phyloP scores from a whole-genome alignment of 768 basidiomycete species.

The Melanogaster broomeanus region DNA sequence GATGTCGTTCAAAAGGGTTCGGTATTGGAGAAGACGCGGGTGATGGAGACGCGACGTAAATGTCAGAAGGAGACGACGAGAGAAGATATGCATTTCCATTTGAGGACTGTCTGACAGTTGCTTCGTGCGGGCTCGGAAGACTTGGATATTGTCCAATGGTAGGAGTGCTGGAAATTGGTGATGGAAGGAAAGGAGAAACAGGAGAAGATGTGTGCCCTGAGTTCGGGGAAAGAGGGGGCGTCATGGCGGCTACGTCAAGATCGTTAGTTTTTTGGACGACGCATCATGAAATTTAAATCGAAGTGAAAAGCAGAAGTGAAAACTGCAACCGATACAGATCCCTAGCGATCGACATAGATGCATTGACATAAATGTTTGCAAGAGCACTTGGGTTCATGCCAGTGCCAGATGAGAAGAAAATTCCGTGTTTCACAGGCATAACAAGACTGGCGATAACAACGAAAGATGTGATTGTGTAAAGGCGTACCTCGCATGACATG shows the following conservation, averaged over 20 bases:
- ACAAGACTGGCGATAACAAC: not conserved
- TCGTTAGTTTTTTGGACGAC: not conserved
- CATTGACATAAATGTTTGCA: not conserved
- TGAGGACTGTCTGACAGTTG: constrained; percentile 5
- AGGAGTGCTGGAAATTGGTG: constrained; percentile 23
- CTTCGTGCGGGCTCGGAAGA: constrained; percentile 23
- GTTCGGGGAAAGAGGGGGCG: constrained; percentile 37
- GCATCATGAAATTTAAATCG: not conserved
- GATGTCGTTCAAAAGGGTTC: constrained; percentile 87
- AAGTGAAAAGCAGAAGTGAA: not conserved
- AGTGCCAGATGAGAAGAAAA: not conserved
- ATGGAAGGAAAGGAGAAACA: constrained; percentile 30
- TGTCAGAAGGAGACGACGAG: constrained; percentile 19
- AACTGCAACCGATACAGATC: not conserved
- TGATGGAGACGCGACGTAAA: constrained; percentile 32
- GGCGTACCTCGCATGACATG: constrained; percentile 33
- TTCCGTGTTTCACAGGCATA: not conserved
- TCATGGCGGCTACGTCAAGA: constrained; percentile 23
- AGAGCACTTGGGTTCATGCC: not conserved
- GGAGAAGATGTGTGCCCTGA: constrained; percentile 35
- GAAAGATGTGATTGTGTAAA: constrained; percentile 3
- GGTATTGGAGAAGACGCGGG: constrained; percentile 57
- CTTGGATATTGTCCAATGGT: constrained; percentile 15
- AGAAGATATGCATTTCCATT: constrained; percentile 19
- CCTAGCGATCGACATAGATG: not conserved